Conservation (phyloP, 169 alveolate species). For the Blepharisma undulans region DNA sequence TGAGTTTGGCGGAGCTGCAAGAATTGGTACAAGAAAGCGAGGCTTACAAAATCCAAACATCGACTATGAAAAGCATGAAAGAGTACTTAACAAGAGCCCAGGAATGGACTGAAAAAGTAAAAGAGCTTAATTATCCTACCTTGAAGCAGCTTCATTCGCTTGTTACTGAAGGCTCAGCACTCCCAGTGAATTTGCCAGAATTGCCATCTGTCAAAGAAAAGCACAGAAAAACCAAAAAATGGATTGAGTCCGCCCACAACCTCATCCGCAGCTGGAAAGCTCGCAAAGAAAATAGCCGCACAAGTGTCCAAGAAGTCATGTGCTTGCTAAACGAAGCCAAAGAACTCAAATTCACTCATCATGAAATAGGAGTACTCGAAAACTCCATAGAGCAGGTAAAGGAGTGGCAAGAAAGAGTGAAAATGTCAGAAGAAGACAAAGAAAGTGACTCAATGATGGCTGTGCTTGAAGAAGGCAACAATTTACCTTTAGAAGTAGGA, state of each 20-base stretch:
- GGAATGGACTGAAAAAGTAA: slow-evolving; percentile 11
- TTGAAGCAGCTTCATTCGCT: slow-evolving; percentile 10
- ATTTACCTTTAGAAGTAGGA: slow-evolving; percentile 28
- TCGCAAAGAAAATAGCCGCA: not conserved
- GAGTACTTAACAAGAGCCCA: not conserved
- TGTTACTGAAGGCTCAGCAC: slow-evolving; percentile 22
- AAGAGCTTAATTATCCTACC: not conserved
- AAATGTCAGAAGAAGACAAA: slow-evolving; percentile 30
- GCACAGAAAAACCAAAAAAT: slow-evolving; percentile 19
- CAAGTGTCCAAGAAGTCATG: not conserved
- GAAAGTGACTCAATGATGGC: not conserved
- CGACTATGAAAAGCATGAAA: slow-evolving; percentile 17
- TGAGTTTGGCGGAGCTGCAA: slow-evolving; percentile 17
- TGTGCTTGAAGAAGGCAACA: slow-evolving; percentile 21
- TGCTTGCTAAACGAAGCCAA: slow-evolving; percentile 30
- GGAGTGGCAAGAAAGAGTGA: slow-evolving; percentile 40
- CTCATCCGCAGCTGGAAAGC: not conserved
- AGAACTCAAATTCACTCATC: slow-evolving; percentile 24
- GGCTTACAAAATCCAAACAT: not conserved
- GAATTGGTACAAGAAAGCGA: slow-evolving; percentile 1
- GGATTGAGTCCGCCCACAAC: slow-evolving; percentile 22
- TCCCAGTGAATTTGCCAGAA: slow-evolving; percentile 5
- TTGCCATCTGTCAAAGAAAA: slow-evolving; percentile 8
- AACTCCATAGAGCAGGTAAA: not conserved
- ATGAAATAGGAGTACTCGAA: not conserved